These are phyloP conservation scores for Capronia americana DNA, from an alignment of 2,329 filamentous ascomycete species.

Conservation along the genomic window DNA sequence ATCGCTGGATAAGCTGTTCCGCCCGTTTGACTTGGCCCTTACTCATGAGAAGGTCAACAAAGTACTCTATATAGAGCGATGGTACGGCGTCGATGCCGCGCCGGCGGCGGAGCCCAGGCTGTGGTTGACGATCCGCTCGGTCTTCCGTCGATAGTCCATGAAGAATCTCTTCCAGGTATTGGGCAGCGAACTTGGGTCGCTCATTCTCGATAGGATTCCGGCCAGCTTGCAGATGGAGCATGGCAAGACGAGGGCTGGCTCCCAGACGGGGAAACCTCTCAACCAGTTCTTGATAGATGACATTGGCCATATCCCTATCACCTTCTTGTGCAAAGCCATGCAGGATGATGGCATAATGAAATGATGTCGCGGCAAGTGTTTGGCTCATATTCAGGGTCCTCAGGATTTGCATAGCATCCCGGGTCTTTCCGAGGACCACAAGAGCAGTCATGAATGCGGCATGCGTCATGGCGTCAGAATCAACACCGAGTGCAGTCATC, in stretches of 20 bases:
- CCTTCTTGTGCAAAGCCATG: slow-evolving; percentile 58
- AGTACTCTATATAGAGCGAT: slow-evolving; percentile 59
- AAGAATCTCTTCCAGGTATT: slow-evolving; percentile 48
- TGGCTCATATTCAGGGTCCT: slow-evolving; percentile 48
- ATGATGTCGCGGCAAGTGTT: slow-evolving; percentile 49
- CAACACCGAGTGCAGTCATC: slow-evolving; percentile 61
- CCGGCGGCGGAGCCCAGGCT: slow-evolving; percentile 44
- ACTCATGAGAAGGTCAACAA: slow-evolving; percentile 63
- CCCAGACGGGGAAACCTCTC: slow-evolving; percentile 46
- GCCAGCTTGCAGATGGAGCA: slow-evolving; percentile 46
- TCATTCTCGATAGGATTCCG: slow-evolving; percentile 34
- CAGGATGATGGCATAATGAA: slow-evolving; percentile 56
- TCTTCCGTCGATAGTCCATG: slow-evolving; percentile 48
- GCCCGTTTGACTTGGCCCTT: slow-evolving; percentile 56
- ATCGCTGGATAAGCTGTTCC: slow-evolving; percentile 63
- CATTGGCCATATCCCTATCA: slow-evolving; percentile 56
- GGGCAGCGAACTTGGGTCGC: slow-evolving; percentile 38
- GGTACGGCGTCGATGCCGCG: slow-evolving; percentile 53
- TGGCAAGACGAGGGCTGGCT: slow-evolving; percentile 46
- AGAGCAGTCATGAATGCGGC: slow-evolving; percentile 66
- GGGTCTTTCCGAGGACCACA: slow-evolving; percentile 58
- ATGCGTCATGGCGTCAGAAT: slow-evolving; percentile 64
- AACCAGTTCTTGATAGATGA: slow-evolving; percentile 55
- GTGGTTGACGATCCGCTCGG: slow-evolving; percentile 53
- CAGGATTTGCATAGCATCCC: slow-evolving; percentile 62